Evolutionary conservation across 1,284 basidiomycete species (phyloP), one percentile per base, ranked within the genome.

Genomic region (Marasmius oreades): DNA sequence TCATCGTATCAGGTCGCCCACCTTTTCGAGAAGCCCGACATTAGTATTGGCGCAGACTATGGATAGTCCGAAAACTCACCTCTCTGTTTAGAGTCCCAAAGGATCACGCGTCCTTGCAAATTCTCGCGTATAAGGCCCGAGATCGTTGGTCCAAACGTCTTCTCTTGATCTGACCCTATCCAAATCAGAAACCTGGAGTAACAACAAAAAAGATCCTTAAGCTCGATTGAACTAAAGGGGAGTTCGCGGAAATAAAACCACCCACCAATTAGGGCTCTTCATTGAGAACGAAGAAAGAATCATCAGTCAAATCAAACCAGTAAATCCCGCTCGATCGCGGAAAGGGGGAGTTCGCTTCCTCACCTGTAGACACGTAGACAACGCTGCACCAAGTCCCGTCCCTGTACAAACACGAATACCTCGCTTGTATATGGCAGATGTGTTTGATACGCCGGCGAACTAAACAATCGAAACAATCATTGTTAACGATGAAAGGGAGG

Each of bases 371-470:
- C 86, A 89, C 18, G 87, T 90, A 18, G 88, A 84, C 33, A 90
- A 77, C 2, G 86, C 87, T 37, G 88, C 86, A 33, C 88, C 88
- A 53, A 90, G 80, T 58, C 88, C 88, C 11, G 88, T 90, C 50
- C 88, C 88, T 1, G 88, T 90, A 69, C 88, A 90, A 57, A 90
- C 80, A 62, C 87, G 85, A 60, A 90, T 81, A 22, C 88, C 88
- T 60, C 88, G 82, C 58, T 77, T 86, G 72, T 90, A 90, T 18
- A 90, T 70, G 1, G 77, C 81, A 22, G 88, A 90, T 4, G 86
- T 88, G 65, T 90, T 88, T n/a, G 87, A 88, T 37, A 89, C 82
- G 58, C 85, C 87, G 18, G 86, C 86, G 62, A 89, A 81, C 85
- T 88, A 39, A n/a, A n/a, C n/a, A n/a, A n/a, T n/a, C n/a, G n/a